Percentiles rank a stretch among this genome's conserved stretches.
Conservation (phyloP, 2,329 filamentous ascomycete genomes). For the Ceratocystis huliohia region DNA sequence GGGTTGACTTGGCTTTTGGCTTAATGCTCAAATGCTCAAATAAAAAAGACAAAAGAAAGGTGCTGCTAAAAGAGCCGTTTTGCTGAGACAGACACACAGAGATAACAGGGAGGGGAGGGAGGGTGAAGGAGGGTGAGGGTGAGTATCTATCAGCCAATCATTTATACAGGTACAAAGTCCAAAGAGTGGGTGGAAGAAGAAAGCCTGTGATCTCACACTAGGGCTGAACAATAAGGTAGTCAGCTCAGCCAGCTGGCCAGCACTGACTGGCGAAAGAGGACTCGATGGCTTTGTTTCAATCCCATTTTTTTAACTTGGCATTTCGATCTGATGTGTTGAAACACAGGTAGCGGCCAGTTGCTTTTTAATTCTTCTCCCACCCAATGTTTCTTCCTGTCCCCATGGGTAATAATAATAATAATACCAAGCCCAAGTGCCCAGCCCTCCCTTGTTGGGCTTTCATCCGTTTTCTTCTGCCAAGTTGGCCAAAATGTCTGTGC, state of each 20-base stretch:
- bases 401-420: too few relatives aligned
- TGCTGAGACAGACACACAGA: neutral
- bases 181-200: too few relatives aligned
- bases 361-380: too few relatives aligned
- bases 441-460: neutral
- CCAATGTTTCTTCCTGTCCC: too few relatives aligned
- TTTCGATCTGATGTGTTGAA: too few relatives aligned
- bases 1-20: neutral
- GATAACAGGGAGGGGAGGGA: neutral
- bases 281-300: too few relatives aligned
- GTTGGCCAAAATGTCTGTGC: neutral
- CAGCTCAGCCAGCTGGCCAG: too few relatives aligned
- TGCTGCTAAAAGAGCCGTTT: neutral
- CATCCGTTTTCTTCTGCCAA: neutral
- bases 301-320: too few relatives aligned
- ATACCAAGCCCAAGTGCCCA: too few relatives aligned
- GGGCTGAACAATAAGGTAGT: neutral
- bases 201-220: slow-evolving; percentile 1
- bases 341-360: too few relatives aligned
- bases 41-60: neutral
- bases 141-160: neutral
- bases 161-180: neutral
- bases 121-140: neutral
- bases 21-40: neutral
- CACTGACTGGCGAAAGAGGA: neutral